Base-by-base conservation (phyloP, 202 grass and related monocot species). In the Tripidium arundinaceum region DNA sequence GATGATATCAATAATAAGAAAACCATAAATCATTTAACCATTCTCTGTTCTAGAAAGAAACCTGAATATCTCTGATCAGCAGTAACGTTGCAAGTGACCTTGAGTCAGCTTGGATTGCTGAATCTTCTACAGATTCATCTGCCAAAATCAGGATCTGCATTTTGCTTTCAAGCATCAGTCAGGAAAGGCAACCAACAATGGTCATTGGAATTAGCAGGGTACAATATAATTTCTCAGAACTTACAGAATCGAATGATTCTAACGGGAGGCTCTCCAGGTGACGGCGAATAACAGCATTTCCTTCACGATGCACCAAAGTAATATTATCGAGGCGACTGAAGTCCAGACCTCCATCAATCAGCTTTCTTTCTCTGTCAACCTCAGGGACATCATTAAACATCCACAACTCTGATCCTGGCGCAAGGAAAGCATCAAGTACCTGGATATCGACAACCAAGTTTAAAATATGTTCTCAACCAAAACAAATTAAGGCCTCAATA, bases 371-470 rank as follows among this genome's bases (percentile, higher is more conserved):
- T 62, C 88, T 83, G 62, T 90, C 88, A 65, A 83, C 75, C 86
- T 93, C 91, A 84, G 85, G 85, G 57, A 93, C 88, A 66, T 86
- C 85, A 79, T 93, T 93, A 50, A 88, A 93, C 91, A 93, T 90
- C 91, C 91, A 93, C 73, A 93, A 79, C 39, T 93, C 88, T 67
- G 83, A 90, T 69, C 80, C 85, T 42, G 80, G 88, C 1, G 85
- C 88, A 79, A 93, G 85, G 79, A 93, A 93, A 72, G 91, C 91
- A 93, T 93, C 88, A 31, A 93, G 86, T 76, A 93, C 91, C 91
- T 93, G 80, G 77, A 78, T 84, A 81, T 69, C 66, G 31, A 38
- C 37, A 57, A 24, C 62, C 36, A 81, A 82, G 62, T 87, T 81
- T 78, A 87, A 22, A 77, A 59, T 21, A 73, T 60, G 70, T 69